Conservation (phyloP, 2,329 filamentous ascomycete genomes). For the Fusarium guadeloupense region DNA sequence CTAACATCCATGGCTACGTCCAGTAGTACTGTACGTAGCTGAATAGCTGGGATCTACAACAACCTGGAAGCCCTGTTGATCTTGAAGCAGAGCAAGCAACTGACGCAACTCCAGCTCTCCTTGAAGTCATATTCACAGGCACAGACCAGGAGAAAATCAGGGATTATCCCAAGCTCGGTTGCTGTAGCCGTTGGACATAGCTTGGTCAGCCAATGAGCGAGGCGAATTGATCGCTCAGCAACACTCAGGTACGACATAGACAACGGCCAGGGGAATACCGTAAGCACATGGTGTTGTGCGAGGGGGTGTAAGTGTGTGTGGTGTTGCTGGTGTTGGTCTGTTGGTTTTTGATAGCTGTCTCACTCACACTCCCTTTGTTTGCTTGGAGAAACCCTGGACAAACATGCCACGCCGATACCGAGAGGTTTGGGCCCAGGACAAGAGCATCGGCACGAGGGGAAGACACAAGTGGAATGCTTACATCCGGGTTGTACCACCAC, state of each 20-base stretch:
- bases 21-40: too few relatives aligned
- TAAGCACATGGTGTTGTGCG: slow-evolving; percentile 13
- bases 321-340: not conserved
- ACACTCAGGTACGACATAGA: slow-evolving; percentile 15
- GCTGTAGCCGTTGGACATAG: slow-evolving; percentile 13
- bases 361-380: slow-evolving; percentile 22
- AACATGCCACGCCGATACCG: slow-evolving; percentile 10
- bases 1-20: too few relatives aligned
- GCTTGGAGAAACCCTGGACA: not conserved
- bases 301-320: slow-evolving; percentile 6
- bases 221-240: slow-evolving; percentile 4
- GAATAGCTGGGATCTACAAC: not conserved
- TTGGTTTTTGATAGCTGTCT: slow-evolving; percentile 7
- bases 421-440: not conserved
- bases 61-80: slow-evolving; percentile 5
- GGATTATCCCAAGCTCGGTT: not conserved
- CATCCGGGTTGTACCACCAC: slow-evolving; percentile 5
- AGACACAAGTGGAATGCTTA: not conserved
- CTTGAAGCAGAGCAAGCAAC: not conserved
- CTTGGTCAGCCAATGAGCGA: slow-evolving; percentile 4
- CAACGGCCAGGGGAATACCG: slow-evolving; percentile 5
- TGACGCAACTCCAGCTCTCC: not conserved
- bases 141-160: not conserved
- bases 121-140: not conserved
- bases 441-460: not conserved